These are phyloP conservation scores for Populus deltoides DNA, from an alignment of 345 rosid genomes.

Conservation along the genomic window DNA sequence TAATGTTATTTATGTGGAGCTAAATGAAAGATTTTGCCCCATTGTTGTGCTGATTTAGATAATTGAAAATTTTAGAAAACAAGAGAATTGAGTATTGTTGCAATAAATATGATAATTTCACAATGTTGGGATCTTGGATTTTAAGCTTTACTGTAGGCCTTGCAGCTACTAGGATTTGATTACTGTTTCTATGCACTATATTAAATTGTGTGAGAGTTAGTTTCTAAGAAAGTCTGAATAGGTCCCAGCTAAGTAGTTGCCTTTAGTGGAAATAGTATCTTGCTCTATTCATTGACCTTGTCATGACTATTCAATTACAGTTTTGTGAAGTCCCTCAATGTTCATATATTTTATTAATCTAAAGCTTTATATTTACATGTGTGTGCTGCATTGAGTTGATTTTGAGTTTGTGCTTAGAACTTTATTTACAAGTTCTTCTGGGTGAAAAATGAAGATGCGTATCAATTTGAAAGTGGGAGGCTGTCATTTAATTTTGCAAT, in stretches of 20 bases:
- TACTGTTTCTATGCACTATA: background rate
- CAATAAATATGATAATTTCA: too few species aligned
- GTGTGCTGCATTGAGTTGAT: slow-evolving; percentile 1
- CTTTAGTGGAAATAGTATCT: background rate
- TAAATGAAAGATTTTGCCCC: too few species aligned
- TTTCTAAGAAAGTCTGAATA: background rate
- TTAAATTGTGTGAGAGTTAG: too few species aligned
- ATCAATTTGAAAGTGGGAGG: slow-evolving; percentile 9
- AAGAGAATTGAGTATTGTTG: too few species aligned
- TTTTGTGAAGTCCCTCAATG: background rate
- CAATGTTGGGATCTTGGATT: too few species aligned
- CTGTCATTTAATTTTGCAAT: slow-evolving; percentile 6
- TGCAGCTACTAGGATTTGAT: background rate
- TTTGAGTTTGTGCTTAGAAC: slow-evolving; percentile 5
- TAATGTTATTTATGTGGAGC: too few species aligned
- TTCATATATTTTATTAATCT: background rate
- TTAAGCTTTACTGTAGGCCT: too few species aligned
- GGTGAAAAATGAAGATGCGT: background rate
- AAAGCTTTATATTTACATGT: background rate
- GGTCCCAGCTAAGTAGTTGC: background rate
- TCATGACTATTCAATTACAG: background rate
- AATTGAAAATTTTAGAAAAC: too few species aligned
- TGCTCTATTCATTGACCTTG: background rate
- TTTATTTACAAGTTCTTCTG: background rate
- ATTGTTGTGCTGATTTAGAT: too few species aligned